phyloP scores from a whole-genome alignment of 139 green algal genomes.

The Chlorokybus atmophyticus region DNA sequence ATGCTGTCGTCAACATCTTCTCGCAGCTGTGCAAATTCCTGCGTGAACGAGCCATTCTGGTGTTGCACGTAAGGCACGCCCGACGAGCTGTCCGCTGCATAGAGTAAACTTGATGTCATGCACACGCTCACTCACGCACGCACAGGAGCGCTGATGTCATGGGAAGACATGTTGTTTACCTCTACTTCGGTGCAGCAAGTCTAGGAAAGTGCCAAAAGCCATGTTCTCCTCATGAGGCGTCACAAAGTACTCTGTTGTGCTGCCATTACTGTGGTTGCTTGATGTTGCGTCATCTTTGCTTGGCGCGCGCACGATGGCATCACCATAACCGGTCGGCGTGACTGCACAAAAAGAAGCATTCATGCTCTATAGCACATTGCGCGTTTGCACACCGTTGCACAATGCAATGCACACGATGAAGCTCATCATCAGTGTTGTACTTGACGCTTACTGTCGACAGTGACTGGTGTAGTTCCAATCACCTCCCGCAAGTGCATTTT shows the following conservation, averaged over 20 bases:
- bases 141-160: too few species aligned
- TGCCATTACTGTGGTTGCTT: neutral
- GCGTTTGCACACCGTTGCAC: too few species aligned
- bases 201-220: conserved; percentile 6
- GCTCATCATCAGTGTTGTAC: too few species aligned
- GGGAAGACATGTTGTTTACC: too few species aligned
- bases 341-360: neutral
- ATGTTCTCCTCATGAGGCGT: conserved; percentile 7
- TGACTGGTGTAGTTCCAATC: conserved; percentile 3
- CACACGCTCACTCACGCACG: too few species aligned
- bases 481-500: conserved; percentile 9
- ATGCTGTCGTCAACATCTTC: conserved; percentile 12
- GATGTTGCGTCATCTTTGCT: neutral
- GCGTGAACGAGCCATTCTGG: conserved; percentile 15
- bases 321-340: conserved; percentile 12
- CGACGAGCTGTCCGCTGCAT: neutral
- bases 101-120: too few species aligned
- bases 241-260: conserved; percentile 2
- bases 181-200: conserved; percentile 11
- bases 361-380: too few species aligned
- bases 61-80: conserved; percentile 22
- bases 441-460: conserved; percentile 7
- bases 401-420: too few species aligned
- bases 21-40: conserved; percentile 9
- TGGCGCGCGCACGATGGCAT: conserved; percentile 1